Evolutionary conservation across 2,329 filamentous ascomycete species (phyloP).

Genomic region (Paecilomyces fulvus): DNA sequence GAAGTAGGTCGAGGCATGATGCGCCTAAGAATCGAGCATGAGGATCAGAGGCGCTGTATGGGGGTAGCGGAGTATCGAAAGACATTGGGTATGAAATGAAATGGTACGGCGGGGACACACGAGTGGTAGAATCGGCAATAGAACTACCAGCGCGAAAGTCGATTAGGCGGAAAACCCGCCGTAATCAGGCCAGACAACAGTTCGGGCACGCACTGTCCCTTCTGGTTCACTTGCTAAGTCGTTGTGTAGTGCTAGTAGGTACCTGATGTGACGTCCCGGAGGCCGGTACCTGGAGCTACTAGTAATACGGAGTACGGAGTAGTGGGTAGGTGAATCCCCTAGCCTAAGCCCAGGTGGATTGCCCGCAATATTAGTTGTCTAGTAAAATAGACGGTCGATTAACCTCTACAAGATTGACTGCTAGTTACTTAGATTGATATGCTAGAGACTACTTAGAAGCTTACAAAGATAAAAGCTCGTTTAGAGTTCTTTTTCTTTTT

Average conservation of each 20-base stretch:
- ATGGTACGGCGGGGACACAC: neutral
- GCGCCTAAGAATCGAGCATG: conserved; percentile 67
- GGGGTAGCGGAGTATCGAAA: conserved; percentile 43
- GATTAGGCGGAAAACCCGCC: neutral
- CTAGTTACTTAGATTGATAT: too few species aligned
- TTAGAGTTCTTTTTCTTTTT: neutral
- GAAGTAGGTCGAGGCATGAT: conserved; percentile 84
- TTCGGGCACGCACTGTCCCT: neutral
- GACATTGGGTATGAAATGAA: conserved; percentile 4
- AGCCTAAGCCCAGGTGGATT: neutral
- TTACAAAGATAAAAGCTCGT: neutral
- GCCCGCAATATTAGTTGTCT: neutral
- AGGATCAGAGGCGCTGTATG: conserved; percentile 65
- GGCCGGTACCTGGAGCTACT: neutral
- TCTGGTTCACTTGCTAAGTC: neutral
- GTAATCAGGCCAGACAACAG: neutral
- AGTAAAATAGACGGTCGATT: too few species aligned
- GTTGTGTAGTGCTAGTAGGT: neutral
- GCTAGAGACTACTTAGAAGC: neutral
- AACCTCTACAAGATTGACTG: too few species aligned
- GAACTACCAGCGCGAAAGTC: neutral
- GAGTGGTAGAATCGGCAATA: neutral
- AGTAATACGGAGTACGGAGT: neutral
- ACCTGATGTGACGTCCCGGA: neutral
- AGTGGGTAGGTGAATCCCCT: neutral